phyloP scores from a whole-genome alignment of 1,139 yeast genomes.

The Candida anutae region DNA sequence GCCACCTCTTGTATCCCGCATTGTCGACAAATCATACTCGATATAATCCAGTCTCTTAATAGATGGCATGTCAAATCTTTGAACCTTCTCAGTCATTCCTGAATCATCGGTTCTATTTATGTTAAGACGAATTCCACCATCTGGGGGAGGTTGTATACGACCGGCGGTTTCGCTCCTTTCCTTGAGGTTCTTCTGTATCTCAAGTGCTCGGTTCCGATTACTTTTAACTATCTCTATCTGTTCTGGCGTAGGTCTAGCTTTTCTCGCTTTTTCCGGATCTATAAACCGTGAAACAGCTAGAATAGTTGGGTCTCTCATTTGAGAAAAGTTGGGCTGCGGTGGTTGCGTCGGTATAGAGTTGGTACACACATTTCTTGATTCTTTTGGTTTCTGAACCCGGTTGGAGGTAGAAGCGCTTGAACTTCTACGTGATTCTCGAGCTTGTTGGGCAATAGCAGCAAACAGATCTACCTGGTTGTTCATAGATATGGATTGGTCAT shows the following conservation, averaged over 20 bases:
- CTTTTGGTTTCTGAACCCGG: no score
- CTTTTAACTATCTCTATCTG: slow-evolving; percentile 46
- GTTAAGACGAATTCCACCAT: slow-evolving; percentile 6
- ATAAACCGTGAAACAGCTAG: slow-evolving; percentile 2
- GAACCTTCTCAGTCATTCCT: slow-evolving; percentile 11
- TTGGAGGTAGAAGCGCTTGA: no score
- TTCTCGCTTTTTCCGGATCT: not conserved
- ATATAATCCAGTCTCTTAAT: slow-evolving; percentile 65
- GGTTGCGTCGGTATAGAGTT: no score
- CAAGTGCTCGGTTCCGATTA: slow-evolving; percentile 53
- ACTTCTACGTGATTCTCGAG: no score
- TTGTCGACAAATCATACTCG: slow-evolving; percentile 85
- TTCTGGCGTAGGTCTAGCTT: slow-evolving; percentile 51
- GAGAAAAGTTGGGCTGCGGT: no score
- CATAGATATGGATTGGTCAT: no score
- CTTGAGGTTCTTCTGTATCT: slow-evolving; percentile 28
- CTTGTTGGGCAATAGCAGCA: no score
- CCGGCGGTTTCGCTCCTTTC: slow-evolving; percentile 3
- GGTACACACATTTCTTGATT: no score
- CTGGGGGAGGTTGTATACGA: no score
- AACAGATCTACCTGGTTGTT: no score
- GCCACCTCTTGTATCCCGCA: slow-evolving; percentile 87
- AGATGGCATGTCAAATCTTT: slow-evolving; percentile 28
- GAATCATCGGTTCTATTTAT: slow-evolving; percentile 8
- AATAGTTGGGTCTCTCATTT: slow-evolving; percentile 6